Evolutionary conservation across 23 red algal species (phyloP).

Genomic region (Gracilaria domingensis): DNA sequence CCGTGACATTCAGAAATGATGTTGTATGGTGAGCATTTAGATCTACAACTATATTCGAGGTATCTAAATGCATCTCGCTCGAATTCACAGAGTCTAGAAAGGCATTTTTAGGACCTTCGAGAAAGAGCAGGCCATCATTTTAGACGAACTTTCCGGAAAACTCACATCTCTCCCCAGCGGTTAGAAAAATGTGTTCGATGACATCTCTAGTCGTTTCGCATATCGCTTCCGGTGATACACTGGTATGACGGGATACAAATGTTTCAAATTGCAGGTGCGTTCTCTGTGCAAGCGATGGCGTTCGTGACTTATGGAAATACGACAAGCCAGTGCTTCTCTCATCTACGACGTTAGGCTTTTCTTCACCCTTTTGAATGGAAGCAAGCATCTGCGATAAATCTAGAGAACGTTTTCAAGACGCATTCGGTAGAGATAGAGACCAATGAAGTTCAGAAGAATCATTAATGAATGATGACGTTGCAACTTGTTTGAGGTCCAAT

Average conservation of each 20-base stretch:
- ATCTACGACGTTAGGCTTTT: neutral
- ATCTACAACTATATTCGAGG: slow-evolving; percentile 35
- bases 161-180: slow-evolving; percentile 32
- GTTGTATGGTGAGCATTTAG: slow-evolving; percentile 63
- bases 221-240: neutral
- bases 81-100: slow-evolving; percentile 66
- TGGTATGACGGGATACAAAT: neutral
- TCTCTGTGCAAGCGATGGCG: slow-evolving; percentile 57
- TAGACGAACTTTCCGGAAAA: slow-evolving; percentile 30
- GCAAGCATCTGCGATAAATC: neutral
- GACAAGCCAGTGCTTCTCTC: neutral
- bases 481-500: slow-evolving; percentile 30
- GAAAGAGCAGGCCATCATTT: slow-evolving; percentile 17
- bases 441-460: slow-evolving; percentile 34
- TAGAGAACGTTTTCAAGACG: slow-evolving; percentile 2
- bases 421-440: slow-evolving; percentile 55
- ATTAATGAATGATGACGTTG: slow-evolving; percentile 21
- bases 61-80: slow-evolving; percentile 35
- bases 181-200: slow-evolving; percentile 19
- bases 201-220: neutral
- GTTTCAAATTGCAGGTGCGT: slow-evolving; percentile 47
- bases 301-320: slow-evolving; percentile 12
- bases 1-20: slow-evolving; percentile 37
- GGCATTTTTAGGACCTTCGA: slow-evolving; percentile 9
- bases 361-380: neutral